Percentiles rank a stretch among this genome's conserved stretches.
These are phyloP conservation scores for Cyberlindnera mrakii DNA, from an alignment of 805 yeast species.

Conservation along the genomic window DNA sequence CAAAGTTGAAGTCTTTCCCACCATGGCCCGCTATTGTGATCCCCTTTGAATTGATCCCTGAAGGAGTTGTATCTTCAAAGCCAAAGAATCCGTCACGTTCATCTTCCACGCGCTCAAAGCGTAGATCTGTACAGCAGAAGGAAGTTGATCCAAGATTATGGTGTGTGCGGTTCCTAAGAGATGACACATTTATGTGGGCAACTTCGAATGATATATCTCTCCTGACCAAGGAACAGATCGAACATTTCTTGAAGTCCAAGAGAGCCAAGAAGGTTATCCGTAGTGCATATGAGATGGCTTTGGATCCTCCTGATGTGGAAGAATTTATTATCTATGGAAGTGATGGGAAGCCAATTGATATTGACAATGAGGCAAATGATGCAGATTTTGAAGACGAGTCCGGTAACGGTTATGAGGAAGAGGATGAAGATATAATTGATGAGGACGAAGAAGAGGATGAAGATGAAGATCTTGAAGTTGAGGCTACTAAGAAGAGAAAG, in stretches of 20 bases:
- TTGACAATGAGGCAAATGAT: conserved; percentile 27
- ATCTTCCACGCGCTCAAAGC: conserved; percentile 8
- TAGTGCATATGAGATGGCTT: conserved; percentile 49
- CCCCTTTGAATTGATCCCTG: conserved; percentile 55
- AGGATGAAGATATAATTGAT: conserved; percentile 21
- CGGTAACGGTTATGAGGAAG: conserved; percentile 22
- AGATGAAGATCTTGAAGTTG: conserved; percentile 8
- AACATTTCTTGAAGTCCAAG: conserved; percentile 30
- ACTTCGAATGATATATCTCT: conserved; percentile 42
- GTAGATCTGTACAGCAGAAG: conserved; percentile 1
- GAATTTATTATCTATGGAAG: conserved; percentile 38
- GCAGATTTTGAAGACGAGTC: conserved; percentile 26
- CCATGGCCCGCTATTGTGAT: conserved; percentile 90
- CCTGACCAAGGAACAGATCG: conserved; percentile 37
- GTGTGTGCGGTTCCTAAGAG: conserved; percentile 67
- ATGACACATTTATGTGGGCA: conserved; percentile 70
- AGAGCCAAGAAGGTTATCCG: conserved; percentile 39
- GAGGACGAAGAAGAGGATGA: conserved; percentile 16
- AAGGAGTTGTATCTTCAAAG: conserved; percentile 39
- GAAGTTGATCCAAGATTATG: conserved; percentile 18
- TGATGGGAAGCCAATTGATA: conserved; percentile 33
- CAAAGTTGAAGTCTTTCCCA: conserved; percentile 81
- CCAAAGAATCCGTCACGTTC: conserved; percentile 37
- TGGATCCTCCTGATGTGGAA: conserved; percentile 42
- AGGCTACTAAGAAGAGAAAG: conserved; percentile 9